Conservation (phyloP, 2,329 filamentous ascomycete genomes). For the Sporothrix protearum region DNA sequence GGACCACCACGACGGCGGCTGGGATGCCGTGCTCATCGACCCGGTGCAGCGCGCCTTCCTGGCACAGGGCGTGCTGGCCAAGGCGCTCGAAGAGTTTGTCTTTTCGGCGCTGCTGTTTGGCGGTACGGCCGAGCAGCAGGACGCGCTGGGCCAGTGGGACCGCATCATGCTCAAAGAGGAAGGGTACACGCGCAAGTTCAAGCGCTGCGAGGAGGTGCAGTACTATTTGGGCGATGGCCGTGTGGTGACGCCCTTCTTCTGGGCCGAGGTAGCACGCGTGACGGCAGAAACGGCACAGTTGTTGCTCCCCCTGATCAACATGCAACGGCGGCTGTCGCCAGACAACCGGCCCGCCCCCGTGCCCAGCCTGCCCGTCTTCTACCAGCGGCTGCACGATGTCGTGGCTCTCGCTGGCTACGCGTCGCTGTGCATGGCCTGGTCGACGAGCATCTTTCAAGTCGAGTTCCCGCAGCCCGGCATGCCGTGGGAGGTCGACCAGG, state of each 20-base stretch:
- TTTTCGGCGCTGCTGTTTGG: conserved; percentile 43
- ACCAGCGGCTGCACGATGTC: conserved; percentile 37
- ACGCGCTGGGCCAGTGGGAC: conserved; percentile 36
- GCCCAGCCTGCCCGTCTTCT: conserved; percentile 29
- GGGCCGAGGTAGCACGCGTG: conserved; percentile 38
- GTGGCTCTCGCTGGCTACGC: conserved; percentile 36
- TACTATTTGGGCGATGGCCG: conserved; percentile 28
- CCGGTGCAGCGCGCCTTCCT: conserved; percentile 36
- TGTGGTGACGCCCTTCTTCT: conserved; percentile 37
- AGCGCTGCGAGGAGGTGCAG: conserved; percentile 35
- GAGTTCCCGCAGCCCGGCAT: conserved; percentile 33
- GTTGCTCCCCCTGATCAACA: conserved; percentile 38
- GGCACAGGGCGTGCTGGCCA: conserved; percentile 38
- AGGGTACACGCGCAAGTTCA: conserved; percentile 39
- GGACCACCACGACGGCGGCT: conserved; percentile 36
- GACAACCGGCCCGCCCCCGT: neutral
- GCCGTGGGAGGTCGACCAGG: conserved; percentile 30
- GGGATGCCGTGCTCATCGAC: conserved; percentile 37
- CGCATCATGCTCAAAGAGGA: conserved; percentile 33
- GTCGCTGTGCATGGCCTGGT: conserved; percentile 34
- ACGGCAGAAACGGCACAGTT: conserved; percentile 35
- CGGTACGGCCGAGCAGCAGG: conserved; percentile 31
- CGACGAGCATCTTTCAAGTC: conserved; percentile 35
- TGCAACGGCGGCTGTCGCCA: conserved; percentile 28
- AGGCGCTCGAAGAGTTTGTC: conserved; percentile 40